These are phyloP conservation scores for Pseudogymnoascus sp. DNA, from an alignment of 2,329 filamentous ascomycete genomes.

Conservation along the genomic window DNA sequence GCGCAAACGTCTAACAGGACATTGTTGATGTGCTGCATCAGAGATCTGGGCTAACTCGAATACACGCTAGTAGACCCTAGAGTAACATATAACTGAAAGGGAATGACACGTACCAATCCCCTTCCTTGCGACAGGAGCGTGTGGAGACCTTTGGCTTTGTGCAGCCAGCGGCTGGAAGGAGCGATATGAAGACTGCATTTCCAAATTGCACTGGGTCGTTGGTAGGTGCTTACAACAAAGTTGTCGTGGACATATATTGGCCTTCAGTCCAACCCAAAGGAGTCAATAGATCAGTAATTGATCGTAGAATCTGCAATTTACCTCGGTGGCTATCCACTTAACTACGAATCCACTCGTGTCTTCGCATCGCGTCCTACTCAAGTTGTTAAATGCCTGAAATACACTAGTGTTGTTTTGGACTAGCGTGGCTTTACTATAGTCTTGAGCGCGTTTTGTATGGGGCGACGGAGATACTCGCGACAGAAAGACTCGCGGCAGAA, in stretches of 20 bases:
- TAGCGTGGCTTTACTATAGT: background rate
- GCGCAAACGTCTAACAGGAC: slow-evolving; percentile 3
- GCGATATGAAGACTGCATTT: slow-evolving; percentile 28
- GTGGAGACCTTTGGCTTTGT: slow-evolving; percentile 22
- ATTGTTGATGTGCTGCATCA: background rate
- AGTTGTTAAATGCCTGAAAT: slow-evolving; percentile 3
- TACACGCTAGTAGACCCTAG: slow-evolving; percentile 8
- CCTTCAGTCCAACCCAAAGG: background rate
- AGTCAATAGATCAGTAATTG: slow-evolving; percentile 4
- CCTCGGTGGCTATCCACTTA: slow-evolving; percentile 2
- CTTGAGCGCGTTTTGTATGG: slow-evolving; percentile 2
- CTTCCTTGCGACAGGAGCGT: slow-evolving; percentile 25
- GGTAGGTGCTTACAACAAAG: background rate
- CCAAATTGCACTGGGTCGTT: slow-evolving; percentile 10
- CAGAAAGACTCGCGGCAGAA: background rate
- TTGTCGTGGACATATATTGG: background rate
- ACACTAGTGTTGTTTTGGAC: background rate
- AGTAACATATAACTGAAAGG: slow-evolving; percentile 9
- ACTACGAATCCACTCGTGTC: slow-evolving; percentile 4
- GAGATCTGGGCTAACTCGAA: slow-evolving; percentile 4
- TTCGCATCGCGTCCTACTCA: slow-evolving; percentile 1
- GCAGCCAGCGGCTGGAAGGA: slow-evolving; percentile 20
- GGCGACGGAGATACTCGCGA: background rate
- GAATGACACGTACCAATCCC: slow-evolving; percentile 28
- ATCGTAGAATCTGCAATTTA: background rate